These are phyloP conservation scores for Sphagnum contortum DNA, from an alignment of 225 moss, liverwort and hornwort species.

Conservation along the genomic window DNA sequence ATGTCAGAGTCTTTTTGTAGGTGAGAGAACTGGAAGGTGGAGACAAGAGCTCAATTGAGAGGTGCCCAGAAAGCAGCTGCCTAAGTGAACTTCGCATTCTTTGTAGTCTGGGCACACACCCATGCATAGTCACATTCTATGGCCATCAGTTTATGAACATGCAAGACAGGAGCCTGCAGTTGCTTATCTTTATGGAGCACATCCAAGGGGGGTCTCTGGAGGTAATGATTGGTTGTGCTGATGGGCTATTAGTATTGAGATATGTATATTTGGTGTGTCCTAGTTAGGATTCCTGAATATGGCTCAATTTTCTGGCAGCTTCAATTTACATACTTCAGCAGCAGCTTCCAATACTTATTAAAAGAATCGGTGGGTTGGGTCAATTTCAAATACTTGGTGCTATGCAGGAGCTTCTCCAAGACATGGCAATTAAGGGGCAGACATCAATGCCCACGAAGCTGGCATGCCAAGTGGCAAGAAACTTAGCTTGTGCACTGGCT, in stretches of 20 bases:
- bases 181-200: slow-evolving; percentile 83
- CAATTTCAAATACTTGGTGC: too few relatives aligned
- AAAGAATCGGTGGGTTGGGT: too few relatives aligned
- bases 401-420: slow-evolving; percentile 57
- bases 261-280: too few relatives aligned
- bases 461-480: slow-evolving; percentile 75
- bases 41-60: slow-evolving; percentile 47
- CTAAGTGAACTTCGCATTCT: slow-evolving; percentile 92
- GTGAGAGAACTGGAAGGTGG: slow-evolving; percentile 60
- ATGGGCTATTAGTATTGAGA: too few relatives aligned
- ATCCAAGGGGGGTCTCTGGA: slow-evolving; percentile 78
- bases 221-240: slow-evolving; percentile 25
- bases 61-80: slow-evolving; percentile 70
- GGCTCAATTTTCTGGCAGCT: too few relatives aligned
- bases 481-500: slow-evolving; percentile 73
- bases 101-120: slow-evolving; percentile 80
- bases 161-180: slow-evolving; percentile 38
- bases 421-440: slow-evolving; percentile 45
- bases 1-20: slow-evolving; percentile 14
- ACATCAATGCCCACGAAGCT: slow-evolving; percentile 54
- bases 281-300: too few relatives aligned
- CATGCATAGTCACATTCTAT: slow-evolving; percentile 72
- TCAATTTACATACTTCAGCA: too few relatives aligned
- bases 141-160: slow-evolving; percentile 75
- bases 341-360: too few relatives aligned